Evolutionary conservation across 495 filamentous ascomycete species (phyloP), one percentile per base, ranked within the genome.

Genomic region (Chaetomidium leptoderma): DNA sequence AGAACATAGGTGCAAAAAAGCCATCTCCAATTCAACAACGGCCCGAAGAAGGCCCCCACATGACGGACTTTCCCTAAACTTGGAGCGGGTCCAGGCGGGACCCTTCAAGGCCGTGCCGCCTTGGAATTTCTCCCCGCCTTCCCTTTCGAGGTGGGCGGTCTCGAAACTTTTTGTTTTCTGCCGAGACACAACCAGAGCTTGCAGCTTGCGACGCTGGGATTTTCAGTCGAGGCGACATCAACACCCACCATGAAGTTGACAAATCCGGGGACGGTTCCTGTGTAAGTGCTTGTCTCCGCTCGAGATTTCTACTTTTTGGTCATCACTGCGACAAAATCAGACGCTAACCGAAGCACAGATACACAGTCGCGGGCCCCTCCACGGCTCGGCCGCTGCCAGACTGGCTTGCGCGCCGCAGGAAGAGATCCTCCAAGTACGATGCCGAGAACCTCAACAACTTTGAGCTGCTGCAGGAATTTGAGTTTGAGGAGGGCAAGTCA

Each of bases 391-490:
- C 91, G 26, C 82, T 99, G 4, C 95, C 95, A 50, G 95, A 99
- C 76, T 99, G 95, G 80, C 87, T 97, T 53, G 86, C 90, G 13
- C 82, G 91, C 57, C 90, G 92, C 50, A 81, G 92, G 63, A 97
- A 96, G 77, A 83, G 91, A 69, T 95, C 90, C 62, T 78, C 96
- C 61, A 97, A 97, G 72, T 86, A 91, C 57, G 93, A 97, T 66
- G 83, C 89, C 47, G 92, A 96, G 63, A 97, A 88, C 74, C 85
- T 90, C 53, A 95, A 90, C 68, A 87, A 93, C 50, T 87, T 99
- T 57, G 95, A 99, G 71, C 77, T 99, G 47, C 79, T 99, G 24
- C 95, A 99, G 66, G 92, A 97, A 66, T 99, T 99, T 68, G 92
- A 95, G 65, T 99, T 97, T 61, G 93, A 97, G 66, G 95, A 99